A percentile compares a stretch with the other conserved stretches of the same genome.
Conservation (phyloP, 192 early-diverging fungal genomes). For the Coemansia sp. region DNA sequence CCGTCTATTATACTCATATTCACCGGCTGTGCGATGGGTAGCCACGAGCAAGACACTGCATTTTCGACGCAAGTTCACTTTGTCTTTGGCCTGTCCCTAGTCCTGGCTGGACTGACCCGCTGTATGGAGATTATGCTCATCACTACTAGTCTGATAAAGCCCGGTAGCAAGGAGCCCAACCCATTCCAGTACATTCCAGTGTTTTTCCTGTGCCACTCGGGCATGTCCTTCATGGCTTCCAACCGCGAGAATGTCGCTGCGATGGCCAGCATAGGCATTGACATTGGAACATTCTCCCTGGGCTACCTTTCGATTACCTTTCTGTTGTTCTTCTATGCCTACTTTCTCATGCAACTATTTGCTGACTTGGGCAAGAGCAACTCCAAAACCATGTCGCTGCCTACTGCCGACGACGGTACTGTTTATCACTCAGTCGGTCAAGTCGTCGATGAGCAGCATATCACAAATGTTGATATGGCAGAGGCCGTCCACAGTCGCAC, state of each 20-base stretch:
- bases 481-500: neutral
- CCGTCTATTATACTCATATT: constrained; percentile 65
- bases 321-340: constrained; percentile 60
- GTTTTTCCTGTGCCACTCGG: constrained; percentile 62
- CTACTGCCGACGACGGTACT: constrained; percentile 29
- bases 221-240: constrained; percentile 67
- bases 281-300: constrained; percentile 63
- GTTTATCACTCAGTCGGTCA: constrained; percentile 40
- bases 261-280: constrained; percentile 54
- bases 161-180: constrained; percentile 32
- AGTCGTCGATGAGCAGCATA: neutral
- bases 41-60: constrained; percentile 62
- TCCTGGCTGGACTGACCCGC: constrained; percentile 59
- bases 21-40: constrained; percentile 65
- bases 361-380: constrained; percentile 27
- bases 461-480: neutral
- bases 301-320: constrained; percentile 63
- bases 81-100: constrained; percentile 66
- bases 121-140: constrained; percentile 62
- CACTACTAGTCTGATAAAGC: constrained; percentile 33
- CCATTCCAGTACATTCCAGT: constrained; percentile 57
- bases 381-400: constrained; percentile 33
- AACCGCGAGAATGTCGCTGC: constrained; percentile 60
- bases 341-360: constrained; percentile 59
- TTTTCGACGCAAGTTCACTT: constrained; percentile 66